phyloP scores from a whole-genome alignment of 305 asterid species.

The Caryopteris hybrid region DNA sequence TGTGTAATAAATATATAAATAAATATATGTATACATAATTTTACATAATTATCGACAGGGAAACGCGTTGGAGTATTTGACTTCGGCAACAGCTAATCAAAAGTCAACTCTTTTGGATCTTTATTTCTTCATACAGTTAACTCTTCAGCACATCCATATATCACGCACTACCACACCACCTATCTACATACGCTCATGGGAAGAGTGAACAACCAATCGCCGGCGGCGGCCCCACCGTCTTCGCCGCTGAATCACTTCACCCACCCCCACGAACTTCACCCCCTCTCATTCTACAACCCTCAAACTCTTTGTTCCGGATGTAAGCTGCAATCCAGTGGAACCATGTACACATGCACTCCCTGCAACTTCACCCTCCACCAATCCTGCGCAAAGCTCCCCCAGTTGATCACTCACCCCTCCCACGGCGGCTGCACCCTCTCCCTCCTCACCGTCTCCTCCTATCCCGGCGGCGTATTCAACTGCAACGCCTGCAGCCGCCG shows the following conservation, averaged over 20 bases:
- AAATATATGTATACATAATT: too few species aligned
- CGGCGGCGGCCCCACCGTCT: constrained; percentile 17
- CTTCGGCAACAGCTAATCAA: background rate
- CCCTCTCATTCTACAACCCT: constrained; percentile 19
- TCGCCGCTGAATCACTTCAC: constrained; percentile 29
- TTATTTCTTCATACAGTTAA: too few species aligned
- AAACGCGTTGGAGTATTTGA: constrained; percentile 27
- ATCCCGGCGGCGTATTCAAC: constrained; percentile 49
- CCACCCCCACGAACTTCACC: constrained; percentile 50
- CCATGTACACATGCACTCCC: constrained; percentile 47
- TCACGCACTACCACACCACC: background rate
- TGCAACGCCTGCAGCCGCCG: constrained; percentile 56
- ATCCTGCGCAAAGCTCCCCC: constrained; percentile 44
- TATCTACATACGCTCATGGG: constrained; percentile 24
- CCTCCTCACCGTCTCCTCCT: constrained; percentile 34
- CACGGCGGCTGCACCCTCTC: constrained; percentile 45
- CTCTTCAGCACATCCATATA: background rate
- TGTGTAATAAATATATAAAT: too few species aligned
- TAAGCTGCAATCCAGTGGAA: constrained; percentile 36
- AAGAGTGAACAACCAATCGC: constrained; percentile 20
- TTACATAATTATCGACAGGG: background rate
- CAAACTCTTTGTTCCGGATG: constrained; percentile 44
- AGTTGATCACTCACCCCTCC: constrained; percentile 50
- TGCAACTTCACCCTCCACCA: constrained; percentile 56
- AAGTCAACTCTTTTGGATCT: constrained; percentile 22